Conservation (phyloP, 1,284 basidiomycete species). For the Marasmius fiardii region DNA sequence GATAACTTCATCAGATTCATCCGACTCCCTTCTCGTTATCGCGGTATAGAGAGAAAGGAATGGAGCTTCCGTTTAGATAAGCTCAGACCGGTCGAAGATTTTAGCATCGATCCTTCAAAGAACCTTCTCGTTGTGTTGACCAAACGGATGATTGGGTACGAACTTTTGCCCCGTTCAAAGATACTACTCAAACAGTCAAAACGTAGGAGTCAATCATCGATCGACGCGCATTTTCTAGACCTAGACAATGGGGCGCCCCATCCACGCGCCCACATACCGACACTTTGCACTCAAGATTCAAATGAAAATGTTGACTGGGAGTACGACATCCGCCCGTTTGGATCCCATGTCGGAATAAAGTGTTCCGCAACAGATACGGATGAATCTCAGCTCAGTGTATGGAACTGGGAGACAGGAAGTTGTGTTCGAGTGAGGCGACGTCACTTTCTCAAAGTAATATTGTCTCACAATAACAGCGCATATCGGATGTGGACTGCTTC, state of each 20-base stretch:
- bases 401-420: conserved; percentile 15
- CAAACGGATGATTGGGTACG: neutral
- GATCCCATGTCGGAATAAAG: conserved; percentile 7
- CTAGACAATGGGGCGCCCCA: conserved; percentile 9
- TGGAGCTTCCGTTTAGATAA: conserved; percentile 16
- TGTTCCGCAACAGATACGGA: neutral
- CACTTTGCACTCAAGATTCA: neutral
- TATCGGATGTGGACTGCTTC: conserved; percentile 3
- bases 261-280: neutral
- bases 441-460: neutral
- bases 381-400: conserved; percentile 10
- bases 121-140: conserved; percentile 20
- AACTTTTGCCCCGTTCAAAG: neutral
- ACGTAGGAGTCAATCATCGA: neutral
- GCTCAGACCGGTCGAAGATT: conserved; percentile 15
- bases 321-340: conserved; percentile 7
- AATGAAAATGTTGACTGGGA: neutral
- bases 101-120: conserved; percentile 21
- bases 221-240: conserved; percentile 3
- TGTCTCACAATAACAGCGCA: neutral
- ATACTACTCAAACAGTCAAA: neutral
- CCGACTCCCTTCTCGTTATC: conserved; percentile 16
- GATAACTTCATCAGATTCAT: conserved; percentile 14
- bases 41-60: conserved; percentile 12
- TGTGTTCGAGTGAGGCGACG: conserved; percentile 4